A percentile compares a stretch with the other conserved stretches of the same genome.
These are phyloP conservation scores for Blastobotrys ciferrii DNA, from an alignment of 1,139 yeast species.

Conservation along the genomic window DNA sequence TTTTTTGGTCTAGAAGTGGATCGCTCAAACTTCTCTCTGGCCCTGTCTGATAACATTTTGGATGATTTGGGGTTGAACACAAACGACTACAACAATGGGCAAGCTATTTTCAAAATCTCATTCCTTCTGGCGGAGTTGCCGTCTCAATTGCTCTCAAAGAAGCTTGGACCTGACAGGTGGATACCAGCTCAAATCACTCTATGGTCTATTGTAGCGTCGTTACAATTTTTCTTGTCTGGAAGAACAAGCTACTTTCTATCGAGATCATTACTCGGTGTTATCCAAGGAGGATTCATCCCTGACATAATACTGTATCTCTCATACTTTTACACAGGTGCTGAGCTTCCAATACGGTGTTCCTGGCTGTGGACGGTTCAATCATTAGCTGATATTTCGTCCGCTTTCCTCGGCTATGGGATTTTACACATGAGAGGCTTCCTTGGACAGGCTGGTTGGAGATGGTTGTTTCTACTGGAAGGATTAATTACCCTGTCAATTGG, in stretches of 20 bases:
- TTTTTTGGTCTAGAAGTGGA: constrained; percentile 53
- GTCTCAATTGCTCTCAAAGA: constrained; percentile 50
- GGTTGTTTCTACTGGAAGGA: constrained; percentile 61
- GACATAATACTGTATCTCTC: constrained; percentile 51
- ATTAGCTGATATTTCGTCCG: constrained; percentile 29
- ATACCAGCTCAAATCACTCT: constrained; percentile 49
- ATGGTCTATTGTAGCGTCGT: constrained; percentile 50
- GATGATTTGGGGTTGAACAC: constrained; percentile 45
- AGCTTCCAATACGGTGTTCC: constrained; percentile 48
- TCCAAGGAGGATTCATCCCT: constrained; percentile 54
- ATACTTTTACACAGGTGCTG: constrained; percentile 50
- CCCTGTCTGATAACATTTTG: constrained; percentile 48
- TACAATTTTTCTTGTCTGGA: constrained; percentile 42
- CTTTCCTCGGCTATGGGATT: constrained; percentile 47
- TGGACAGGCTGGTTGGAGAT: constrained; percentile 53
- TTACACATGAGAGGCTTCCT: constrained; percentile 48
- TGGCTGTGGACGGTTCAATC: constrained; percentile 41
- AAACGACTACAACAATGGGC: constrained; percentile 49
- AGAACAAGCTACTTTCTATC: constrained; percentile 41
- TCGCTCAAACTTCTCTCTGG: constrained; percentile 50
- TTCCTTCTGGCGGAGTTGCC: constrained; percentile 52
- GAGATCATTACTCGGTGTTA: constrained; percentile 46
- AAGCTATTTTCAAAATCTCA: constrained; percentile 44
- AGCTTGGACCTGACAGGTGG: constrained; percentile 52
- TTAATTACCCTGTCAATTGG: constrained; percentile 51